These are phyloP conservation scores for Colletotrichum sp. DNA, from an alignment of 2,329 filamentous ascomycete species.

Conservation along the genomic window DNA sequence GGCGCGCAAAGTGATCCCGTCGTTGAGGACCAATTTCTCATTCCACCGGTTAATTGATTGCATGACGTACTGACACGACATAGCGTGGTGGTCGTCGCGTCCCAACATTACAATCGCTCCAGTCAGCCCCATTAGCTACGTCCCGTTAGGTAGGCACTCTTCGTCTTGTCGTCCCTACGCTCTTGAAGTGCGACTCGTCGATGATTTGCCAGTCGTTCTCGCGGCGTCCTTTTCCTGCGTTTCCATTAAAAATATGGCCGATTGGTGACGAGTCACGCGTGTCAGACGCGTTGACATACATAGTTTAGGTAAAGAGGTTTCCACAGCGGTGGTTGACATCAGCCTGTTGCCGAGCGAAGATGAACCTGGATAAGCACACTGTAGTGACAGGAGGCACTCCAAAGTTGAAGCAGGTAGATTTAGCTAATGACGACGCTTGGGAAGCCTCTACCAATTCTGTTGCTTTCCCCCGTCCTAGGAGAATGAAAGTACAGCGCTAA, in stretches of 20 bases:
- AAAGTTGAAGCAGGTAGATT: neutral
- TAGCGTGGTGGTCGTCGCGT: neutral
- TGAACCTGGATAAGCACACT: neutral
- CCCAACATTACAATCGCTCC: neutral
- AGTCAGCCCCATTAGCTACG: neutral
- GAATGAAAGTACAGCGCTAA: neutral
- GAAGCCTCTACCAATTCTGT: neutral
- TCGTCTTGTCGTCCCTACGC: neutral
- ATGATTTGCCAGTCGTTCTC: neutral
- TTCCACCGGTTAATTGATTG: slow-evolving; percentile 1
- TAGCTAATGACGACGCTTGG: neutral
- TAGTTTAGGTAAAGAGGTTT: neutral
- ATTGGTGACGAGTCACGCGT: neutral
- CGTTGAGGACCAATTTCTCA: neutral
- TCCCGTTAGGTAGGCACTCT: neutral
- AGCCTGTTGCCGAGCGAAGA: neutral
- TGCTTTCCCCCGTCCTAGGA: neutral
- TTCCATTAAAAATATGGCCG: neutral
- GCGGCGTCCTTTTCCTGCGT: neutral
- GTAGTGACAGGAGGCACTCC: neutral
- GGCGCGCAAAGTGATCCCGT: neutral
- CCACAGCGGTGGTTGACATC: neutral
- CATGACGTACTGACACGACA: neutral
- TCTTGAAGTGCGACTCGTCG: neutral
- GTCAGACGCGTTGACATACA: neutral